Conservation (phyloP, 805 yeast genomes). For the Sungouiella blattae region DNA sequence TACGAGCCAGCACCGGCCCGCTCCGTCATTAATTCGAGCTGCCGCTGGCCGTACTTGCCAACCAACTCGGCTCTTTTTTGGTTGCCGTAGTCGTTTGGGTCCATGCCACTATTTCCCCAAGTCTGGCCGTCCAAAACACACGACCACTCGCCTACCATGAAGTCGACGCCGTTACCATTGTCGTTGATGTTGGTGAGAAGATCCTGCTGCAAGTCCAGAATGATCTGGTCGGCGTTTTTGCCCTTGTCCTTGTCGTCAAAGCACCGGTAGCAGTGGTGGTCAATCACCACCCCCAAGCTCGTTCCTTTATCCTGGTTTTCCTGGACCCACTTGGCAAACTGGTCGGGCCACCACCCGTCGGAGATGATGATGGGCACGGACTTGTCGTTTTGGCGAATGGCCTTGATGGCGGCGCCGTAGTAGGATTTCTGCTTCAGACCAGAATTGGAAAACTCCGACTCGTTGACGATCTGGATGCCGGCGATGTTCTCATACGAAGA, state of each 20-base stretch:
- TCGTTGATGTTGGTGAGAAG: slow-evolving; percentile 47
- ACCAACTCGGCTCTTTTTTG: slow-evolving; percentile 52
- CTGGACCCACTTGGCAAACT: slow-evolving; percentile 68
- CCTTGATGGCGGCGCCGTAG: slow-evolving; percentile 60
- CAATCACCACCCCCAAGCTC: slow-evolving; percentile 66
- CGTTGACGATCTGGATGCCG: slow-evolving; percentile 85
- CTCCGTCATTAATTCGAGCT: slow-evolving; percentile 44
- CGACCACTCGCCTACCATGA: slow-evolving; percentile 85
- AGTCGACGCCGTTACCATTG: slow-evolving; percentile 52
- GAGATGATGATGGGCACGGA: slow-evolving; percentile 74
- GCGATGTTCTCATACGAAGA: slow-evolving; percentile 59
- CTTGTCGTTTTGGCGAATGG: slow-evolving; percentile 53
- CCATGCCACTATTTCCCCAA: slow-evolving; percentile 54
- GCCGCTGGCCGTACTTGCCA: slow-evolving; percentile 56
- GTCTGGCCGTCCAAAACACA: slow-evolving; percentile 77
- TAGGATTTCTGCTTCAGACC: slow-evolving; percentile 53
- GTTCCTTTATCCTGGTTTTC: slow-evolving; percentile 31
- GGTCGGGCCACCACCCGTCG: slow-evolving; percentile 91
- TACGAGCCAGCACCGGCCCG: slow-evolving; percentile 68
- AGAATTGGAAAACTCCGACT: slow-evolving; percentile 61
- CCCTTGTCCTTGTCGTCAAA: slow-evolving; percentile 70
- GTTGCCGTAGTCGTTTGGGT: slow-evolving; percentile 20
- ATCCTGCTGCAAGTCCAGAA: slow-evolving; percentile 49
- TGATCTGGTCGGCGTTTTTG: slow-evolving; percentile 63
- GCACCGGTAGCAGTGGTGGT: slow-evolving; percentile 83